phyloP scores from a whole-genome alignment of 2,329 filamentous ascomycete species.

The Penicillium sp. region DNA sequence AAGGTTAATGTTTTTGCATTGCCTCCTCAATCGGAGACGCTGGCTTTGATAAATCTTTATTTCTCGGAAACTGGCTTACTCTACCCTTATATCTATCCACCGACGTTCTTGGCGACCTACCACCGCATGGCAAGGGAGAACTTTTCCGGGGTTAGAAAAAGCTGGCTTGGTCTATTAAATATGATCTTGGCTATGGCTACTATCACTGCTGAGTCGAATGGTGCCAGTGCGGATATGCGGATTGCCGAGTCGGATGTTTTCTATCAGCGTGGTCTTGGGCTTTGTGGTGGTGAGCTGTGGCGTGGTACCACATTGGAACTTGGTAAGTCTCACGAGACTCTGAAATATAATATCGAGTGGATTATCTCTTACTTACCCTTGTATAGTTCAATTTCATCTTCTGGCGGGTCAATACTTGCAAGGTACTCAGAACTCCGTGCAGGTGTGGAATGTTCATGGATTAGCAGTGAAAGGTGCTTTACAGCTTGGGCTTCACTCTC shows the following conservation, averaged over 20 bases:
- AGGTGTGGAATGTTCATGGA: slow-evolving; percentile 57
- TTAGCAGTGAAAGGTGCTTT: slow-evolving; percentile 54
- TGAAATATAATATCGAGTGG: neutral
- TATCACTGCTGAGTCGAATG: slow-evolving; percentile 11
- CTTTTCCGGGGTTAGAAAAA: slow-evolving; percentile 24
- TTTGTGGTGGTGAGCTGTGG: slow-evolving; percentile 22
- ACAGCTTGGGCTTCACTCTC: slow-evolving; percentile 54
- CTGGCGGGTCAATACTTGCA: slow-evolving; percentile 55
- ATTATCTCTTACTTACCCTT: neutral
- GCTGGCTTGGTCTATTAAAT: slow-evolving; percentile 34
- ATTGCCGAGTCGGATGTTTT: slow-evolving; percentile 19
- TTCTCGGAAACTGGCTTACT: slow-evolving; percentile 30
- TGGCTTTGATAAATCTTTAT: slow-evolving; percentile 19
- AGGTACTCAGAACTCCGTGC: slow-evolving; percentile 54
- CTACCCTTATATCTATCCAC: slow-evolving; percentile 31
- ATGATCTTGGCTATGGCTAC: slow-evolving; percentile 33
- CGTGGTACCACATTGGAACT: slow-evolving; percentile 25
- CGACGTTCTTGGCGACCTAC: slow-evolving; percentile 28
- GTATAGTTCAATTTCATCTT: slow-evolving; percentile 50
- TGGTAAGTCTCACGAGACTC: slow-evolving; percentile 11
- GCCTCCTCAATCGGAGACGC: slow-evolving; percentile 13
- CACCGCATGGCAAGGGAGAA: slow-evolving; percentile 18
- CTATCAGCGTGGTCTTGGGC: slow-evolving; percentile 21
- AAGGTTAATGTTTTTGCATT: slow-evolving; percentile 15
- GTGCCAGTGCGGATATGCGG: slow-evolving; percentile 7